Evolutionary conservation across 306 rosid species (phyloP).

Genomic region (peach (Prunus persica)): Prunus_persica_NCBIv2 NC_034014.1:29425001-29425500

Average conservation of each 20-base stretch:
- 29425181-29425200: accelerated
- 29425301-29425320: too few species aligned
- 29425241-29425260: too few species aligned
- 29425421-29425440: neutral
- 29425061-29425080: too few species aligned
- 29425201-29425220: accelerated
- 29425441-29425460: neutral
- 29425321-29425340: too few species aligned
- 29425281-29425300: too few species aligned
- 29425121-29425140: too few species aligned
- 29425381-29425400: neutral
- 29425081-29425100: neutral
- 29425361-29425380: neutral
- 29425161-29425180: too few species aligned
- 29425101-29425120: too few species aligned
- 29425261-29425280: too few species aligned
- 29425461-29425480: neutral
- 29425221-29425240: too few species aligned
- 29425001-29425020: neutral
- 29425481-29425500: neutral
- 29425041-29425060: too few species aligned
- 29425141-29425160: too few species aligned
- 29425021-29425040: neutral
- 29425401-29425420: neutral
- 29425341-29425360: neutral